Percentiles rank a stretch among this genome's conserved stretches.
These are phyloP conservation scores for Nitzschia sp. DNA, from an alignment of 108 stramenopile species.

Conservation along the genomic window DNA sequence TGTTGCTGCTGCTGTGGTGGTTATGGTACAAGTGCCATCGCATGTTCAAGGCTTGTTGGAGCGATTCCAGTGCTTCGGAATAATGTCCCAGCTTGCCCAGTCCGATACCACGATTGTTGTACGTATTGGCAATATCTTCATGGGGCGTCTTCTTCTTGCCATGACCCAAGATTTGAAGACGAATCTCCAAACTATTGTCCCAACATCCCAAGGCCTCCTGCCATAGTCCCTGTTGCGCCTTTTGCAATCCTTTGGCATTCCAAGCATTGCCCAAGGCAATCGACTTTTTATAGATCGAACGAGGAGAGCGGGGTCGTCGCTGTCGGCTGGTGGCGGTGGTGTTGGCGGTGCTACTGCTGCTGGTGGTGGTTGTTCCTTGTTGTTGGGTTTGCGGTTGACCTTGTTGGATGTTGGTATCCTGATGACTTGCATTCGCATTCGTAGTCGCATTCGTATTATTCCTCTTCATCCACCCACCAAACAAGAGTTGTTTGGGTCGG, in stretches of 20 bases:
- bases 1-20: not conserved
- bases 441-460: not conserved
- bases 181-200: slow-evolving; percentile 42
- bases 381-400: no score
- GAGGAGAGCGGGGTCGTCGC: not conserved
- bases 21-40: not conserved
- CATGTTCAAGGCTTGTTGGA: slow-evolving; percentile 31
- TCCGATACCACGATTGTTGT: slow-evolving; percentile 54
- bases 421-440: no score
- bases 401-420: no score
- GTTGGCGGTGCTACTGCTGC: no score
- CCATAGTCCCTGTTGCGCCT: slow-evolving; percentile 24
- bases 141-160: slow-evolving; percentile 19
- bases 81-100: slow-evolving; percentile 32
- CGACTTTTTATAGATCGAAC: not conserved
- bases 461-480: not conserved
- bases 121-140: slow-evolving; percentile 43
- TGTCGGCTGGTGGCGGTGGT: not conserved
- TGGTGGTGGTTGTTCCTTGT: no score
- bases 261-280: slow-evolving; percentile 20
- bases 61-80: slow-evolving; percentile 20
- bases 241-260: slow-evolving; percentile 32
- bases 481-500: not conserved
- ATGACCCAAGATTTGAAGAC: slow-evolving; percentile 20
- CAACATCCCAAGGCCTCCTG: slow-evolving; percentile 24